A percentile compares a stretch with the other conserved stretches of the same genome.
Conservation (phyloP, 179 eudicot genomes). For the Actinidia arguta region DNA sequence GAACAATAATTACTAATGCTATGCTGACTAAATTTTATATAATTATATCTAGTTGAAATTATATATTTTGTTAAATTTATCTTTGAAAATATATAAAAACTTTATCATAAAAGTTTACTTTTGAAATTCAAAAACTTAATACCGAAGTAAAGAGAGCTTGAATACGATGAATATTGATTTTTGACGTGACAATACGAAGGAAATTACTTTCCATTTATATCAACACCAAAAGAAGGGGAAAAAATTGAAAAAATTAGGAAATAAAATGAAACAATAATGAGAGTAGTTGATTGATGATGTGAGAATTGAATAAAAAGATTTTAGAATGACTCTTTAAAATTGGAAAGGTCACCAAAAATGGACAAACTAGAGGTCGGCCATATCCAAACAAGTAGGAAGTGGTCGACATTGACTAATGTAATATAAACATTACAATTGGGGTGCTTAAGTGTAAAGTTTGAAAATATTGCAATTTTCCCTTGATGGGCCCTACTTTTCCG, state of each 20-base stretch:
- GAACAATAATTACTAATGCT: too few relatives aligned
- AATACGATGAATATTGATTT: too few relatives aligned
- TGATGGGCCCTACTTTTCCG: not conserved
- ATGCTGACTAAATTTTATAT: too few relatives aligned
- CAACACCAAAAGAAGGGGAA: not conserved
- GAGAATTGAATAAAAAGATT: not conserved
- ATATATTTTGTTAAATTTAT: too few relatives aligned
- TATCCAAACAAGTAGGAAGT: not conserved
- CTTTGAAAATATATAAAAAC: too few relatives aligned
- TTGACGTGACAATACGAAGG: too few relatives aligned
- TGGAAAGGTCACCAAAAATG: not conserved
- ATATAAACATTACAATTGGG: not conserved
- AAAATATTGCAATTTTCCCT: not conserved
- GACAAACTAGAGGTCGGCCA: not conserved
- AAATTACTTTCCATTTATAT: not conserved
- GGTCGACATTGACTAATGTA: not conserved
- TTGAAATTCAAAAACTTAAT: too few relatives aligned
- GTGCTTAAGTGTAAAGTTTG: constrained; percentile 9
- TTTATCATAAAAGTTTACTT: too few relatives aligned
- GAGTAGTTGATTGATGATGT: not conserved
- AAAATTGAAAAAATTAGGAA: not conserved
- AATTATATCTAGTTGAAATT: too few relatives aligned
- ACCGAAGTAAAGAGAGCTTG: too few relatives aligned
- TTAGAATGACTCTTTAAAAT: not conserved
- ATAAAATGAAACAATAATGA: not conserved